These are phyloP conservation scores for Poa annua DNA, from an alignment of 176 grass and related monocot species.

Conservation along the genomic window DNA sequence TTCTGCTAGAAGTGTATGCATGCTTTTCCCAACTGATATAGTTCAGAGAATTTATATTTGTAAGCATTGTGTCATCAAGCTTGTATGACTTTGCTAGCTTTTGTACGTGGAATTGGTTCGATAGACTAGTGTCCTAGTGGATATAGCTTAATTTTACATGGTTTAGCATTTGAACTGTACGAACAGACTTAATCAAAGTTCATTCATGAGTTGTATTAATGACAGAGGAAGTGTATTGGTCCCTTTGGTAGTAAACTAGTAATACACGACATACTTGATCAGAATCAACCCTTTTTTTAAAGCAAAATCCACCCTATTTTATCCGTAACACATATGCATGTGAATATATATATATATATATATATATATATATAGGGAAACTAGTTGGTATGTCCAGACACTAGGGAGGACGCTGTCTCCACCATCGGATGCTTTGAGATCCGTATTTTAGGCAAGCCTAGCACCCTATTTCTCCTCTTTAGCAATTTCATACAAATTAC, in stretches of 20 bases:
- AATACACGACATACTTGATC: not conserved
- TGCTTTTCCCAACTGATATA: not conserved
- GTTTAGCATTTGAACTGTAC: not conserved
- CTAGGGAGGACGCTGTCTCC: too few species aligned
- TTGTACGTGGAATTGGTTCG: not conserved
- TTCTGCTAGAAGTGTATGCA: slow-evolving; percentile 9
- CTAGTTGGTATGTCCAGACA: too few species aligned
- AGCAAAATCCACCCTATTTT: not conserved
- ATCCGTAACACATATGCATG: not conserved
- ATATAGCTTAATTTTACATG: not conserved
- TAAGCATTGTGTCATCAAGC: slow-evolving; percentile 1
- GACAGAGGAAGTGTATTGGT: not conserved
- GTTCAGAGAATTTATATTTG: not conserved
- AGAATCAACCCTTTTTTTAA: not conserved
- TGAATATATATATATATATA: slow-evolving; percentile 1
- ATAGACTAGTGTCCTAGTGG: not conserved
- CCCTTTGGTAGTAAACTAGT: not conserved
- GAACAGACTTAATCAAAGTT: not conserved
- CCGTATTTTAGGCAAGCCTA: too few species aligned
- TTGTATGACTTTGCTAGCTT: slow-evolving; percentile 4
- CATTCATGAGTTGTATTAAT: not conserved
- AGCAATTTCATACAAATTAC: too few species aligned
- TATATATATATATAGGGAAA: not conserved
- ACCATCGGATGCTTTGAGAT: too few species aligned
- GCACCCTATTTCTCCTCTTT: too few species aligned